Evolutionary conservation across 768 basidiomycete genomes (phyloP).

Genomic region (Butyriboletus loyo): DNA sequence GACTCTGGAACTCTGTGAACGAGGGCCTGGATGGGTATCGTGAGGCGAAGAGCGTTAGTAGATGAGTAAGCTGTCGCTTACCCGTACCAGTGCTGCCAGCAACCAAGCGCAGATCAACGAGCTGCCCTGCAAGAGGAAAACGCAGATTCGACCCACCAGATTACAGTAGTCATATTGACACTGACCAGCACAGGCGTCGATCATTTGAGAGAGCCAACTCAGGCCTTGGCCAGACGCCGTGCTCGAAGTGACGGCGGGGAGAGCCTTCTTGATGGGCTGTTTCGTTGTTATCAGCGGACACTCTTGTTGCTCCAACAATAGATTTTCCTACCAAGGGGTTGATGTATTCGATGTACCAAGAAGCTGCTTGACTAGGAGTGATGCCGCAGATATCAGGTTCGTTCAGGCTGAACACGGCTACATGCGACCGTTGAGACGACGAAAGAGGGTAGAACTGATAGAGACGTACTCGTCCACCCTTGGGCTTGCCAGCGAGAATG

Average conservation of each 20-base stretch:
- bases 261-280: constrained; percentile 36
- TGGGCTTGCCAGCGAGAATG: constrained; percentile 30
- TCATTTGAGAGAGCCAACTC: constrained; percentile 35
- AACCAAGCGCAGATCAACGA: neutral
- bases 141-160: constrained; percentile 18
- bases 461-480: constrained; percentile 29
- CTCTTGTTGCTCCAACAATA: neutral
- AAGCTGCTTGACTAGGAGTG: constrained; percentile 29
- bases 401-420: constrained; percentile 36
- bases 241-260: constrained; percentile 37
- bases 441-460: too few relatives aligned
- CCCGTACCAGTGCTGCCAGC: constrained; percentile 29
- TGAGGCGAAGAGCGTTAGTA: neutral
- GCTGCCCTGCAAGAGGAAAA: neutral
- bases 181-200: constrained; percentile 31
- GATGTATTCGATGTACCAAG: constrained; percentile 36
- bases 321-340: constrained; percentile 33
- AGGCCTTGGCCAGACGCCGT: constrained; percentile 29
- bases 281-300: neutral
- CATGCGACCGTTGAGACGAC: neutral
- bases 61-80: constrained; percentile 1
- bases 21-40: constrained; percentile 11
- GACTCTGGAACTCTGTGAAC: constrained; percentile 27
- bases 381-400: constrained; percentile 35
- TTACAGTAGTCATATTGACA: constrained; percentile 36